A percentile compares a stretch with the other conserved stretches of the same genome.
These are phyloP conservation scores for Neoascochyta sp. DNA, from an alignment of 2,329 filamentous ascomycete genomes.

Conservation along the genomic window DNA sequence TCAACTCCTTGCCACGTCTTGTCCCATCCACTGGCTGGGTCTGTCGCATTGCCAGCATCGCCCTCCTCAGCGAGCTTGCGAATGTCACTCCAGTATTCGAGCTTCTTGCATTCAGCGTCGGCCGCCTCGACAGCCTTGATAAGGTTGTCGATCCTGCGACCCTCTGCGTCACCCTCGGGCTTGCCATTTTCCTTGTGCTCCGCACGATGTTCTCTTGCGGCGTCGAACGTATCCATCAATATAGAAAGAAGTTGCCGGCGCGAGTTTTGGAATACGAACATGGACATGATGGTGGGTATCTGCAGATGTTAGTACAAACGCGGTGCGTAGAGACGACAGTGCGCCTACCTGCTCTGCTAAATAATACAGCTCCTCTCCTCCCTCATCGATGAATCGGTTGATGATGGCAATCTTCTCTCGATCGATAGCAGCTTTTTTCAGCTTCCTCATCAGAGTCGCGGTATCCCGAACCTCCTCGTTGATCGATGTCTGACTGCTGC, in stretches of 20 bases:
- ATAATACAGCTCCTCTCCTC: conserved; percentile 66
- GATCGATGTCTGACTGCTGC: conserved; percentile 30
- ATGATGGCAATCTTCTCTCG: conserved; percentile 86
- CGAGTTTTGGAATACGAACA: conserved; percentile 87
- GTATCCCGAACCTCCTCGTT: conserved; percentile 61
- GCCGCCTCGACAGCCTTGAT: conserved; percentile 70
- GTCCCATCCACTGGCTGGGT: conserved; percentile 34
- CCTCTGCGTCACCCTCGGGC: conserved; percentile 45
- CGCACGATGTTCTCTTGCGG: conserved; percentile 50
- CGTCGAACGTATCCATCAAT: conserved; percentile 58
- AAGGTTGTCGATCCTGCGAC: conserved; percentile 63
- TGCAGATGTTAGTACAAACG: conserved; percentile 16
- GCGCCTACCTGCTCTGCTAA: conserved; percentile 60
- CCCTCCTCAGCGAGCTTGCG: conserved; percentile 43
- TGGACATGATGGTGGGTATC: conserved; percentile 49
- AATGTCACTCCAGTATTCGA: conserved; percentile 84
- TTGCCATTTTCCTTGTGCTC: conserved; percentile 43
- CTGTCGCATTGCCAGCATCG: conserved; percentile 31
- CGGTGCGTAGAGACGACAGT: background rate
- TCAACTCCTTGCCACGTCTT: conserved; percentile 40
- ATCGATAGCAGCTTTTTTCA: conserved; percentile 74
- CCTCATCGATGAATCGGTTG: conserved; percentile 75
- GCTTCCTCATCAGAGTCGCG: conserved; percentile 62
- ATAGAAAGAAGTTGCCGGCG: conserved; percentile 70
- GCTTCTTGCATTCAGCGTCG: conserved; percentile 71